Percentiles rank a stretch among this genome's conserved stretches.
phyloP scores from a whole-genome alignment of 805 yeast species.

The Ogataea degrootiae region DNA sequence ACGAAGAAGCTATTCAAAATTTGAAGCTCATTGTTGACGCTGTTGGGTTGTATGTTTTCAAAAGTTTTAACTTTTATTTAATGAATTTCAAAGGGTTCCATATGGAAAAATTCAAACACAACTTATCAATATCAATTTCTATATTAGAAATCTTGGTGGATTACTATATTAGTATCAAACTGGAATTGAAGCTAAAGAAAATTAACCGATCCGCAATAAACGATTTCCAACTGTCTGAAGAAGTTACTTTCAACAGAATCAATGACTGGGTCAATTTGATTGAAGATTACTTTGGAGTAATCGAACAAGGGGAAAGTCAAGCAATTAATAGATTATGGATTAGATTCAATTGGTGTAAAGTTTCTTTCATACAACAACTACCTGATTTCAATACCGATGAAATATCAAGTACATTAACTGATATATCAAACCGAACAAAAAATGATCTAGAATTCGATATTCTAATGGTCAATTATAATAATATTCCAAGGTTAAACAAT shows the following conservation, averaged over 20 bases:
- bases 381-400: slow-evolving; percentile 26
- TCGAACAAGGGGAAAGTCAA: not conserved
- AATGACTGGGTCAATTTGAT: slow-evolving; percentile 43
- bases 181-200: slow-evolving; percentile 22
- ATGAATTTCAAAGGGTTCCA: not conserved
- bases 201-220: slow-evolving; percentile 10
- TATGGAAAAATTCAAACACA: not conserved
- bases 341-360: slow-evolving; percentile 45
- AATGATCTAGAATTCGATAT: slow-evolving; percentile 26
- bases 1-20: slow-evolving; percentile 14
- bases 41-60: slow-evolving; percentile 21
- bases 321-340: slow-evolving; percentile 18
- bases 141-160: slow-evolving; percentile 43
- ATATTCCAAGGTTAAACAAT: slow-evolving; percentile 52
- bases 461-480: slow-evolving; percentile 51
- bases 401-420: slow-evolving; percentile 29
- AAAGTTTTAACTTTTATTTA: slow-evolving; percentile 8
- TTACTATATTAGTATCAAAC: slow-evolving; percentile 30
- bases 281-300: slow-evolving; percentile 22
- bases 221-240: slow-evolving; percentile 35
- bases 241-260: slow-evolving; percentile 38
- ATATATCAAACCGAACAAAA: slow-evolving; percentile 21
- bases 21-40: slow-evolving; percentile 24
- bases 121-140: slow-evolving; percentile 27
- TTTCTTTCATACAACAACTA: slow-evolving; percentile 38